phyloP scores from a whole-genome alignment of 2,329 filamentous ascomycete genomes.

The Bimuria novae-zelandiae region DNA sequence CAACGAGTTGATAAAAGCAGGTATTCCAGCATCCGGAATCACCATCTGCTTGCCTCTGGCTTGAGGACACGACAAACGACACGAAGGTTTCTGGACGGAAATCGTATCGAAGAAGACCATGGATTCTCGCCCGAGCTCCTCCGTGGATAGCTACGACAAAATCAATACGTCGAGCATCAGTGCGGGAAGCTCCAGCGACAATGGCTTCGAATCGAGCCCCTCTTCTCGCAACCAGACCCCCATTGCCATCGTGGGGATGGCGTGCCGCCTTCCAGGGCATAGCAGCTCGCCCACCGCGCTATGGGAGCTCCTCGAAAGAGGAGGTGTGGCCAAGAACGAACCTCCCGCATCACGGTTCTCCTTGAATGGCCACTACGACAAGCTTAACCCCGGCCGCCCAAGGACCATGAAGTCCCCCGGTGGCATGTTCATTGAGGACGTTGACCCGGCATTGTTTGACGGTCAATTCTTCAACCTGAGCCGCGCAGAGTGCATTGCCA shows the following conservation, averaged over 20 bases:
- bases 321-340: neutral
- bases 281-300: slow-evolving; percentile 30
- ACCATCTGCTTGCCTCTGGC: neutral
- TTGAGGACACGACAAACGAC: neutral
- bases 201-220: neutral
- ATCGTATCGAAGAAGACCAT: neutral
- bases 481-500: slow-evolving; percentile 19
- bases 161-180: neutral
- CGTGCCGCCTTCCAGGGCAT: slow-evolving; percentile 37
- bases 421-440: slow-evolving; percentile 46
- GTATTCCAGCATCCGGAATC: no score
- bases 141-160: neutral
- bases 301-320: slow-evolving; percentile 33
- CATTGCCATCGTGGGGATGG: slow-evolving; percentile 13
- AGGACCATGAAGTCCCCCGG: slow-evolving; percentile 40
- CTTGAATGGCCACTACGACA: neutral
- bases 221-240: neutral
- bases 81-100: neutral
- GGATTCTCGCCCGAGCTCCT: neutral
- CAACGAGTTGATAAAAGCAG: no score
- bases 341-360: neutral
- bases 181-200: neutral
- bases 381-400: slow-evolving; percentile 7
- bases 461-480: slow-evolving; percentile 37
- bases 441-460: slow-evolving; percentile 35